Evolutionary conservation across 495 filamentous ascomycete genomes (phyloP).

Genomic region (Cercophora newfieldiana): DNA sequence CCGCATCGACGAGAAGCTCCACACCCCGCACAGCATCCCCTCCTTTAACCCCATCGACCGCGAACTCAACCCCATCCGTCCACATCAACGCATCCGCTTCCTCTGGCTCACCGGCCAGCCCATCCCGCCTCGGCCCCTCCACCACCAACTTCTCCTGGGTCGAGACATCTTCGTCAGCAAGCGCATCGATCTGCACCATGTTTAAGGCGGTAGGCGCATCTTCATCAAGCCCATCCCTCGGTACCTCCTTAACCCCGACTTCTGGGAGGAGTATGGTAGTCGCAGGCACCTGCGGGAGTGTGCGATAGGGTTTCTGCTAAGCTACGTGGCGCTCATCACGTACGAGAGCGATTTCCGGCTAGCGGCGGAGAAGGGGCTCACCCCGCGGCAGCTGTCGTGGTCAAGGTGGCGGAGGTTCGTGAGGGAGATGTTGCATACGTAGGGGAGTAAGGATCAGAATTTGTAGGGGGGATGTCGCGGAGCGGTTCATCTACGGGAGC

Average conservation of each 20-base stretch:
- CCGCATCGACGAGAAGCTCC: neutral
- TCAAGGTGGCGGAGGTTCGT: constrained; percentile 29
- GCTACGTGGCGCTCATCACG: constrained; percentile 45
- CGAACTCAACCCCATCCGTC: constrained; percentile 34
- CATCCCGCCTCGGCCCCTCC: constrained; percentile 47
- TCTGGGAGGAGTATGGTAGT: constrained; percentile 35
- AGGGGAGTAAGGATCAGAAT: neutral
- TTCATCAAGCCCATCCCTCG: constrained; percentile 50
- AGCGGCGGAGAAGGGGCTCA: constrained; percentile 36
- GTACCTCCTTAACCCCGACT: constrained; percentile 41
- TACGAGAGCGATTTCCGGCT: constrained; percentile 48
- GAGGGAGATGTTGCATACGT: constrained; percentile 16
- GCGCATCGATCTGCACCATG: constrained; percentile 25
- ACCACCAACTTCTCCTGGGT: constrained; percentile 43
- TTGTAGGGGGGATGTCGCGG: constrained; percentile 32
- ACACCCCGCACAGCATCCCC: neutral
- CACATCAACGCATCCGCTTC: constrained; percentile 38
- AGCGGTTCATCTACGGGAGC: constrained; percentile 46
- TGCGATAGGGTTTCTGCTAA: constrained; percentile 46
- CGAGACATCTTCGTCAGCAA: constrained; percentile 20
- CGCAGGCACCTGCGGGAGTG: neutral
- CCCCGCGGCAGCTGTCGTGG: constrained; percentile 39
- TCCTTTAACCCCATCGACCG: neutral
- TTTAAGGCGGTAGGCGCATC: constrained; percentile 25
- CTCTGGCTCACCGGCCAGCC: constrained; percentile 54